Percentiles rank a stretch among this genome's conserved stretches.
Conservation (phyloP, 257 asterid genomes). For the Przewalskia tangutica region DNA sequence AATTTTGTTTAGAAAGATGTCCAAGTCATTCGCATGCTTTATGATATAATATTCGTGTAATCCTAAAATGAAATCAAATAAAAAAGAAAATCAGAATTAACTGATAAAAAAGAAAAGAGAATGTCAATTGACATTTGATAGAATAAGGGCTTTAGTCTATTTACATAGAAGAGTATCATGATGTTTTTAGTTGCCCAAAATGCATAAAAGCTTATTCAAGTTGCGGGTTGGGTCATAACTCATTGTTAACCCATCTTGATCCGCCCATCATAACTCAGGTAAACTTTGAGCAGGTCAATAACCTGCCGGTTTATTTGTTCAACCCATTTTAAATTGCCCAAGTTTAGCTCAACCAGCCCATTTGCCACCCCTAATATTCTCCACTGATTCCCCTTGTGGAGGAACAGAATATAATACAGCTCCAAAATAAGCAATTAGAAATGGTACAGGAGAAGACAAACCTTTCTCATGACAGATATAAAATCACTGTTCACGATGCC, state of each 20-base stretch:
- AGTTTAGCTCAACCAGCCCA: neutral
- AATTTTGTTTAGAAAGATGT: neutral
- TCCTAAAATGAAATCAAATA: neutral
- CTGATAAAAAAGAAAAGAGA: neutral
- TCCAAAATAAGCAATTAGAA: neutral
- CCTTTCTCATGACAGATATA: constrained; percentile 91
- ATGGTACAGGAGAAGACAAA: constrained; percentile 7
- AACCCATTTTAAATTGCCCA: neutral
- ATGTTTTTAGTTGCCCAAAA: neutral
- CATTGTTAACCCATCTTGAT: neutral
- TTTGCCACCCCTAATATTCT: neutral
- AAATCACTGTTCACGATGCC: constrained; percentile 60
- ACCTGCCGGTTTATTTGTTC: neutral
- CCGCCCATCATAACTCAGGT: neutral
- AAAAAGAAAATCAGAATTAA: neutral
- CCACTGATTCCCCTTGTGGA: neutral
- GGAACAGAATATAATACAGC: neutral
- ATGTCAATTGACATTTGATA: no score
- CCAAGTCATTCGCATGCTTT: neutral
- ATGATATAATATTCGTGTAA: neutral
- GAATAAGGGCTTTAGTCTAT: neutral
- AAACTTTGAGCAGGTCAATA: neutral
- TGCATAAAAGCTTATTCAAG: neutral
- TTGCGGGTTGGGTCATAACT: neutral
- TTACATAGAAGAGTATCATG: neutral